Evolutionary conservation across 352 stramenopile genomes (phyloP).

Genomic region (Phytophthora podocarpi): DNA sequence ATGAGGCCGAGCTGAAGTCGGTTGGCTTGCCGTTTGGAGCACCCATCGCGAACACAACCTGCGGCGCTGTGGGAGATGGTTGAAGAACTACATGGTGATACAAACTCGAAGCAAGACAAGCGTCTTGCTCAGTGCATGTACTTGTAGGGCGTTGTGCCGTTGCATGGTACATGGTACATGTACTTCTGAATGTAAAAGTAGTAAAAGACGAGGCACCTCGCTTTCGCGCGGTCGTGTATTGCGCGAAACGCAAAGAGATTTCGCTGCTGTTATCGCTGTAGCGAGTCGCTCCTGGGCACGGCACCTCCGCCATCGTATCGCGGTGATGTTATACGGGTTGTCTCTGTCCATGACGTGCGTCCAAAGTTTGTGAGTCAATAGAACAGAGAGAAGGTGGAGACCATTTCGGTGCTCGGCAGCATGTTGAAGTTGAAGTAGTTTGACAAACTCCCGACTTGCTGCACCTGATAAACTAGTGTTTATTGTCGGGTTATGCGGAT

Average conservation of each 20-base stretch:
- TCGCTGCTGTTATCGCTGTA: background rate
- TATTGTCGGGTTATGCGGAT: conserved; percentile 17
- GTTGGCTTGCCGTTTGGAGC: too few species aligned
- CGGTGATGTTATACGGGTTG: conserved; percentile 4
- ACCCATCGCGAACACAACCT: conserved; percentile 3
- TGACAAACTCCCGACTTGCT: too few species aligned
- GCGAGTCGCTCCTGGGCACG: background rate
- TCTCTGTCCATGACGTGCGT: background rate
- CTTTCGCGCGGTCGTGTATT: conserved; percentile 17
- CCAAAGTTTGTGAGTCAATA: background rate
- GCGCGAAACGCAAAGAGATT: background rate
- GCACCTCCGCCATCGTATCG: background rate
- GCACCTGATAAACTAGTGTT: too few species aligned
- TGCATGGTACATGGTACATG: too few species aligned
- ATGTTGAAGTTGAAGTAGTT: conserved; percentile 14
- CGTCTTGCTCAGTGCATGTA: too few species aligned
- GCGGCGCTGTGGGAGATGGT: background rate
- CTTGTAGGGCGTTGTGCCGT: conserved; percentile 12
- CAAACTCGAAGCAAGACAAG: background rate
- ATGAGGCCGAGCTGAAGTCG: background rate
- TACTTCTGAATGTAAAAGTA: too few species aligned
- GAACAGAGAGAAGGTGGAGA: background rate
- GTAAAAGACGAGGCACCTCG: conserved; percentile 17
- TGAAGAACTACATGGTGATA: conserved; percentile 9
- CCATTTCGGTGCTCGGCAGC: background rate